These are phyloP conservation scores for Harrya chromipes DNA, from an alignment of 768 basidiomycete species.

Conservation along the genomic window DNA sequence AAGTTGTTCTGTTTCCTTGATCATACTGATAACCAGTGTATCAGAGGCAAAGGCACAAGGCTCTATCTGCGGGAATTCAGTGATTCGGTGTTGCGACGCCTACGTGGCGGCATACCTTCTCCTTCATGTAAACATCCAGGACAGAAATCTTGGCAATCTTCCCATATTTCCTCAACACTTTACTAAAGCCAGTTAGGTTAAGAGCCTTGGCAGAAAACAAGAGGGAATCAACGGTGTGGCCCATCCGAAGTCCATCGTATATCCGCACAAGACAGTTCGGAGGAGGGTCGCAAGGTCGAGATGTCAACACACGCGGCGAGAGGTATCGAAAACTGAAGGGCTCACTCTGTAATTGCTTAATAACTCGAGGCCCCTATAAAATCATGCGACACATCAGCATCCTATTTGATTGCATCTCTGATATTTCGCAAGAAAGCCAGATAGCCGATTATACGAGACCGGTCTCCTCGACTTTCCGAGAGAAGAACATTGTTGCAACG, in stretches of 20 bases:
- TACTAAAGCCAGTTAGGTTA: slow-evolving; percentile 88
- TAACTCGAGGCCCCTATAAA: slow-evolving; percentile 66
- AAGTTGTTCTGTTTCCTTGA: slow-evolving; percentile 71
- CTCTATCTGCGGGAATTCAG: slow-evolving; percentile 49
- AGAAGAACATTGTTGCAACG: slow-evolving; percentile 4
- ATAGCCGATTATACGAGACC: neutral
- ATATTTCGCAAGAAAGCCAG: neutral
- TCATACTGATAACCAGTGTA: slow-evolving; percentile 57
- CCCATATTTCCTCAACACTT: slow-evolving; percentile 83
- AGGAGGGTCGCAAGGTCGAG: neutral
- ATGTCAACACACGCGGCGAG: neutral
- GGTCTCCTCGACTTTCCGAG: neutral
- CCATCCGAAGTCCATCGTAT: neutral
- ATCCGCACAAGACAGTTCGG: neutral
- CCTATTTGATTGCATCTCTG: neutral
- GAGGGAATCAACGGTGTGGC: neutral
- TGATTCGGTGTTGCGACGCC: neutral
- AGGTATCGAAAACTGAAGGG: neutral
- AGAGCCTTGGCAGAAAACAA: slow-evolving; percentile 50
- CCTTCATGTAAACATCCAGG: slow-evolving; percentile 75
- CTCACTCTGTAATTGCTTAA: slow-evolving; percentile 85
- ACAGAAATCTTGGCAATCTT: slow-evolving; percentile 72
- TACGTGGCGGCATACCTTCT: slow-evolving; percentile 48
- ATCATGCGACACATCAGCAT: slow-evolving; percentile 10
- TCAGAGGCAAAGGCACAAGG: slow-evolving; percentile 66